These are phyloP conservation scores for Parascedosporium putredinis DNA, from an alignment of 2,329 filamentous ascomycete species.

Conservation along the genomic window DNA sequence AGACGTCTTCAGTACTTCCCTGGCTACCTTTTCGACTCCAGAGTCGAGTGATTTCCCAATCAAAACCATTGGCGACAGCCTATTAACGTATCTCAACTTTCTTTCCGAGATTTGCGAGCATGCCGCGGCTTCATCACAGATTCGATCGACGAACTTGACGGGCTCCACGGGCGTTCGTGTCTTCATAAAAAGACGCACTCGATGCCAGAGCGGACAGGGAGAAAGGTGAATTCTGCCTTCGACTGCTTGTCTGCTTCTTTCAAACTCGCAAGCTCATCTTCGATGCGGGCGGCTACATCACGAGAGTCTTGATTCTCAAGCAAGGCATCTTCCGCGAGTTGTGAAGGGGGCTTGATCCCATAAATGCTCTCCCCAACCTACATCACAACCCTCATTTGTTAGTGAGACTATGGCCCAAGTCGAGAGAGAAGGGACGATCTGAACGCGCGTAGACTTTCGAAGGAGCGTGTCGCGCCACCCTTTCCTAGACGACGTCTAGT, in stretches of 20 bases:
- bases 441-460: no score
- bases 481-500: no score
- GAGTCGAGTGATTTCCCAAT: conserved; percentile 57
- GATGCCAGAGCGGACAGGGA: conserved; percentile 42
- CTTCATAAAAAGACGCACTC: conserved; percentile 56
- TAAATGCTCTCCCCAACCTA: conserved; percentile 59
- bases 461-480: no score
- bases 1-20: conserved; percentile 49
- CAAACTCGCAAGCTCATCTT: conserved; percentile 59
- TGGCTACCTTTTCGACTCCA: conserved; percentile 55
- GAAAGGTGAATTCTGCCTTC: conserved; percentile 33
- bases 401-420: background rate
- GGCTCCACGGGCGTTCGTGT: conserved; percentile 46
- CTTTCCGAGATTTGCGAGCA: conserved; percentile 30
- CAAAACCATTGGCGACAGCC: conserved; percentile 39
- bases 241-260: conserved; percentile 32
- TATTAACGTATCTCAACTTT: conserved; percentile 49
- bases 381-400: background rate
- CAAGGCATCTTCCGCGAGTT: conserved; percentile 18
- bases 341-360: conserved; percentile 30
- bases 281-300: conserved; percentile 66
- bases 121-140: conserved; percentile 42
- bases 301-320: conserved; percentile 31
- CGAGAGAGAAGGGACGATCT: no score
- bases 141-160: conserved; percentile 38